These are phyloP conservation scores for Xylariomycetidae sp. DNA, from an alignment of 2,329 filamentous ascomycete species.

Conservation along the genomic window DNA sequence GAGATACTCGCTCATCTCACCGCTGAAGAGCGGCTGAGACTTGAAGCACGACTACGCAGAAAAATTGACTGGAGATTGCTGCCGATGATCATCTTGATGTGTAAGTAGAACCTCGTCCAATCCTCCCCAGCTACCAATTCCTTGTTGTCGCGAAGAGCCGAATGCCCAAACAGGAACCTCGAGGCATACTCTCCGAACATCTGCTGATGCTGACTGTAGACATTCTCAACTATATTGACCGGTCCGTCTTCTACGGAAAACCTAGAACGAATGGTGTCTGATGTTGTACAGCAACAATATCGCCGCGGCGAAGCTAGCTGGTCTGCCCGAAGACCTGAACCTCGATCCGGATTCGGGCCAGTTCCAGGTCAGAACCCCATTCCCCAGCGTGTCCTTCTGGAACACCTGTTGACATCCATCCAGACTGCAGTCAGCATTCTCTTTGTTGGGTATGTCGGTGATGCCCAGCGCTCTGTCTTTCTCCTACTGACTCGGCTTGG, in stretches of 20 bases:
- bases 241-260: slow-evolving; percentile 8
- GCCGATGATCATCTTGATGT: slow-evolving; percentile 64
- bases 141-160: too few species aligned
- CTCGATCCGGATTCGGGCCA: slow-evolving; percentile 25
- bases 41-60: slow-evolving; percentile 52
- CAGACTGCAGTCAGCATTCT: slow-evolving; percentile 44
- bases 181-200: too few species aligned
- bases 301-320: slow-evolving; percentile 46
- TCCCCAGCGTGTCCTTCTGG: not conserved
- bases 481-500: not conserved
- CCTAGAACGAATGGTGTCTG: slow-evolving; percentile 3
- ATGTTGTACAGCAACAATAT: slow-evolving; percentile 44
- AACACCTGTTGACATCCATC: not conserved
- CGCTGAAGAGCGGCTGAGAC: slow-evolving; percentile 40
- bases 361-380: slow-evolving; percentile 26
- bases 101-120: too few species aligned
- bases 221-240: slow-evolving; percentile 24
- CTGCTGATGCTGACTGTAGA: slow-evolving; percentile 8
- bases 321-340: slow-evolving; percentile 31
- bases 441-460: slow-evolving; percentile 38
- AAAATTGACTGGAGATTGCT: slow-evolving; percentile 62
- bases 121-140: too few species aligned
- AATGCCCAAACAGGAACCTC: too few species aligned
- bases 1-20: slow-evolving; percentile 37
- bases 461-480: too few species aligned